Conservation (phyloP, 2,329 filamentous ascomycete genomes). For the Neofusicoccum cordaticola region DNA sequence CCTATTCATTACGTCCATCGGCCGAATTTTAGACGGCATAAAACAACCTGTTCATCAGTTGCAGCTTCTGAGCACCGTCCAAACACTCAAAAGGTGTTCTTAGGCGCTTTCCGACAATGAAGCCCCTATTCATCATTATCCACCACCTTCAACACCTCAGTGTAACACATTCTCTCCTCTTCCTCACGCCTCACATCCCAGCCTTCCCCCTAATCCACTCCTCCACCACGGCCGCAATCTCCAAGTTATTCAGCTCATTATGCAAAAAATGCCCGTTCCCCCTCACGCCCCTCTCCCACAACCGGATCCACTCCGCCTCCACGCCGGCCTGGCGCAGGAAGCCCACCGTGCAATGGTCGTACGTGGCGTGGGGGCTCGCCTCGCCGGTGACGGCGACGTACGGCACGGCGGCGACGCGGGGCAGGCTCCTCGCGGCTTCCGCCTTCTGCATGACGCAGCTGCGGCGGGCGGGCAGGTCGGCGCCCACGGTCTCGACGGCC, state of each 20-base stretch:
- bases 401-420: constrained; percentile 29
- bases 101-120: no score
- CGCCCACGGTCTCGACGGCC: constrained; percentile 15
- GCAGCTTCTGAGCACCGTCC: no score
- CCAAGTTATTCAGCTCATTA: constrained; percentile 52
- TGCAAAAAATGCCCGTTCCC: constrained; percentile 59
- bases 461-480: constrained; percentile 22
- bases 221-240: constrained; percentile 40
- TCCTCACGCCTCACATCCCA: no score
- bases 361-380: constrained; percentile 30
- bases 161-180: no score
- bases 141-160: no score
- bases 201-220: constrained; percentile 34
- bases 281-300: constrained; percentile 44
- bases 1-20: no score
- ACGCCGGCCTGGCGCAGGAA: constrained; percentile 44
- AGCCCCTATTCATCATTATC: no score
- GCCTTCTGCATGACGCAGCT: constrained; percentile 24
- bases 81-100: no score
- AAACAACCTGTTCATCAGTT: no score
- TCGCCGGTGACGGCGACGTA: constrained; percentile 32
- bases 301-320: constrained; percentile 42
- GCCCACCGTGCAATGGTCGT: constrained; percentile 32
- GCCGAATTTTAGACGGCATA: no score
- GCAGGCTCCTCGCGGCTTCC: constrained; percentile 21